These are phyloP conservation scores for Cladorrhinum samala DNA, from an alignment of 495 filamentous ascomycete genomes.

Conservation along the genomic window DNA sequence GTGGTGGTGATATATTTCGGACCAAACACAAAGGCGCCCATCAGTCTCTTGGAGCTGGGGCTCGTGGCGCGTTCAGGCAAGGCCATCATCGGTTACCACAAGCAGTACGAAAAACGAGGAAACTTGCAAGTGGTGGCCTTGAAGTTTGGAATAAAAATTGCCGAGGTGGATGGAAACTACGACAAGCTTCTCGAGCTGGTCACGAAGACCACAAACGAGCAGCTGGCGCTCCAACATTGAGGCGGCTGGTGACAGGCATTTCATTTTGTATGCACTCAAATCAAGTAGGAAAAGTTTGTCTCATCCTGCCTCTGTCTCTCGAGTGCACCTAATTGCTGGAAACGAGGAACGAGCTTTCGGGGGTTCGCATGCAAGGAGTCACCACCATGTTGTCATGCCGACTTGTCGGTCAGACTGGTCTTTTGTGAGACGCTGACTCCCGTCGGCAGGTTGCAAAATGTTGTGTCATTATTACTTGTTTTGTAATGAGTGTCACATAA, in stretches of 20 bases:
- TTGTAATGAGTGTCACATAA: no score
- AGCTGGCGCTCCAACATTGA: not conserved
- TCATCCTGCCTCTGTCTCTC: no score
- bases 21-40: conserved; percentile 25
- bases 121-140: conserved; percentile 51
- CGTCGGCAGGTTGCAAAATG: no score
- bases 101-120: conserved; percentile 49
- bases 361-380: not conserved
- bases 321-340: no score
- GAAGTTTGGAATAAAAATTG: conserved; percentile 33
- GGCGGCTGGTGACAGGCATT: no score
- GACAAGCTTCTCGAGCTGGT: conserved; percentile 12
- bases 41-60: conserved; percentile 28
- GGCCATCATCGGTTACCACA: conserved; percentile 45
- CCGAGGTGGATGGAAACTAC: conserved; percentile 22
- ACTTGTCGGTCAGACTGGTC: no score
- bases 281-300: no score
- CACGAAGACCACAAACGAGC: not conserved
- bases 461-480: no score
- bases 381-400: not conserved
- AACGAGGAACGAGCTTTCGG: no score
- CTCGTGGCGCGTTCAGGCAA: conserved; percentile 42
- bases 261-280: no score
- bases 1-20: conserved; percentile 53
- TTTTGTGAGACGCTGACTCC: no score